A percentile compares a stretch with the other conserved stretches of the same genome.
Conservation (phyloP, 2,329 filamentous ascomycete species). For the Neonectria punicea region DNA sequence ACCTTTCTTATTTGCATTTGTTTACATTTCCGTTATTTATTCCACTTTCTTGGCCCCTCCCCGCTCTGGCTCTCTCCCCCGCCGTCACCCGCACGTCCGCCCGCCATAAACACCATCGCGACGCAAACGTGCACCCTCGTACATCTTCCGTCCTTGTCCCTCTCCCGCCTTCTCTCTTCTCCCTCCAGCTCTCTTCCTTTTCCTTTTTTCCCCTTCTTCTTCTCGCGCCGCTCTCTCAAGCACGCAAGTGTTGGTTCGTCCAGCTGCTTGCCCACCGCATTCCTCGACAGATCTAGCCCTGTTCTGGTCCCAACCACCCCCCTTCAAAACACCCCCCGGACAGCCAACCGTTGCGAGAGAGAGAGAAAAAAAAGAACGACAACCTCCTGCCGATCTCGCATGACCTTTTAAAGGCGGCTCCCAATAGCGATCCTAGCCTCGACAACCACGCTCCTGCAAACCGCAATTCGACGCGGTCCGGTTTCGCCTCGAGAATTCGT, state of each 20-base stretch:
- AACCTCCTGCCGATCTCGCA: slow-evolving; percentile 35
- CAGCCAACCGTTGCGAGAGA: slow-evolving; percentile 34
- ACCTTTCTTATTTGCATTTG: slow-evolving; percentile 32
- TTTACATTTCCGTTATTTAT: slow-evolving; percentile 36
- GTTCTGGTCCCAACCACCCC: slow-evolving; percentile 30
- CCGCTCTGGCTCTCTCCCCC: slow-evolving; percentile 22
- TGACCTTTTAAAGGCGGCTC: slow-evolving; percentile 26
- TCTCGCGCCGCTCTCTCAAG: slow-evolving; percentile 2
- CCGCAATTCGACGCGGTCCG: slow-evolving; percentile 7
- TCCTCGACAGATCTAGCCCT: slow-evolving; percentile 23
- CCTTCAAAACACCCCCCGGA: slow-evolving; percentile 37
- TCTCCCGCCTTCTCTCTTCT: background rate
- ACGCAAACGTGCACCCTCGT: background rate
- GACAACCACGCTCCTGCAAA: background rate
- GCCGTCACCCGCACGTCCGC: slow-evolving; percentile 7
- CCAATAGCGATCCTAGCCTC: background rate
- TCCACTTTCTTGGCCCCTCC: slow-evolving; percentile 24
- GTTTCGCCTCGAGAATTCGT: slow-evolving; percentile 18
- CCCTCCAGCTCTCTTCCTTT: slow-evolving; percentile 18
- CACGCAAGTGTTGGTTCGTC: slow-evolving; percentile 4
- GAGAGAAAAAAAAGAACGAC: slow-evolving; percentile 1
- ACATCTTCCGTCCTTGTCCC: background rate
- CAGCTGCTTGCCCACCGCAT: slow-evolving; percentile 20
- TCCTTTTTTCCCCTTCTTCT: slow-evolving; percentile 8
- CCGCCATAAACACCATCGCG: slow-evolving; percentile 9